Base-by-base conservation (phyloP, 352 stramenopile species). In the Globisporangium sylvaticum region DNA sequence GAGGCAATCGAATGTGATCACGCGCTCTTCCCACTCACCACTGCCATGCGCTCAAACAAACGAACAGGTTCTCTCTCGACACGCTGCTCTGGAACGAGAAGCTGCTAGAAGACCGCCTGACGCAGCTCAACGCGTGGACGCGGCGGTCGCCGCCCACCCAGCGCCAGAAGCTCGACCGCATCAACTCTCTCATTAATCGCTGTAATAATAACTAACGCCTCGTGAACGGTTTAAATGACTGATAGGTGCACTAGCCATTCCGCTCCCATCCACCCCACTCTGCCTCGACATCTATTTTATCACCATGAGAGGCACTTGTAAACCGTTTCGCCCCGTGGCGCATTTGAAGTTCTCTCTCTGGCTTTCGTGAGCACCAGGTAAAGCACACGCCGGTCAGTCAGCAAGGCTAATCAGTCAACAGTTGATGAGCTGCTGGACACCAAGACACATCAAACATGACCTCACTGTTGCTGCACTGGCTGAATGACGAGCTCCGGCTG, bases 31-130 rank as follows among this genome's bases (percentile, higher is more conserved):
- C 7, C 18, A 12, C 12, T 8, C 32, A 52, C 24, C 37, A 9
- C 25, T 57, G 18, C 31, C 20, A 24, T 24, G 8, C 25, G 15
- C 37, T 27, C 34, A 44, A 32, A 32, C 34, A 44, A 44, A 32
- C 3, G 8, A 65, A 25, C 60, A 92, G 84, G 0, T 89, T 91
- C 64, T 91, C 82, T 27, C 66, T 90, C 52, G 84, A 92, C 61
- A 92, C 84, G 25, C 62, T 91, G 62, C 62, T 90, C 54, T 92
- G 84, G 84, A 73, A 72, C 55, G 82, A 91, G 29, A 75, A 83
- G 53, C 72, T 88, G 27, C 71, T 92, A 18, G 84, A 91, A 59
- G 65, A 87, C 46, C 81, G 84, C 15, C 76, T 92, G 25, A 70
- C 87, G 69, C 63, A 89, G 57, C 58, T 92, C 31, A 92, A 76